phyloP scores from a whole-genome alignment of 768 basidiomycete genomes.

The Amanita subjunquillea region DNA sequence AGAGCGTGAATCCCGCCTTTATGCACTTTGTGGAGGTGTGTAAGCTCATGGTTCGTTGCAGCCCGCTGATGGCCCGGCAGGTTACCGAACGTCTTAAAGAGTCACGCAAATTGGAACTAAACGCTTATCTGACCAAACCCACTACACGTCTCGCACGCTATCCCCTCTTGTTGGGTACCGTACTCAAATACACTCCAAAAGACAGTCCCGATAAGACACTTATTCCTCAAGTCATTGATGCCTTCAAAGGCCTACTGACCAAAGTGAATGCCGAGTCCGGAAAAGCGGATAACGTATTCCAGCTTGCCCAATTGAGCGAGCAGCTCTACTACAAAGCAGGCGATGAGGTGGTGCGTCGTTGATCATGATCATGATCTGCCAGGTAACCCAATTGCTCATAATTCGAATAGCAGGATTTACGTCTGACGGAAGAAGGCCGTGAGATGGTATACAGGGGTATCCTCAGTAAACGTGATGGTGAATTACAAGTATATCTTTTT shows the following conservation, averaged over 20 bases:
- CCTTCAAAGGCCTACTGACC: conserved; percentile 73
- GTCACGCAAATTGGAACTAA: conserved; percentile 92
- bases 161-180: conserved; percentile 85
- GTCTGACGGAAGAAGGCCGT: conserved; percentile 77
- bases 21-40: conserved; percentile 91
- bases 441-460: conserved; percentile 88
- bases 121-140: conserved; percentile 96
- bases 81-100: conserved; percentile 87
- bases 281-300: conserved; percentile 93
- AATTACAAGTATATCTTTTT: conserved; percentile 89
- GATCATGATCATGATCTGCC: not conserved
- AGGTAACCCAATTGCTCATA: not conserved
- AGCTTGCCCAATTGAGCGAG: conserved; percentile 85
- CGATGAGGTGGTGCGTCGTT: conserved; percentile 69
- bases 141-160: conserved; percentile 97
- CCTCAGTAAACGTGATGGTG: conserved; percentile 85
- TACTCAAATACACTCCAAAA: conserved; percentile 85
- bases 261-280: conserved; percentile 93
- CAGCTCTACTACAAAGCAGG: conserved; percentile 85
- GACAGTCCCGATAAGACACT: conserved; percentile 78
- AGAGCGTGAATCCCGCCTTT: conserved; percentile 84
- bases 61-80: conserved; percentile 25
- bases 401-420: conserved; percentile 52
- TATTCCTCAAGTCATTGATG: conserved; percentile 65
- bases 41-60: conserved; percentile 6